These are phyloP conservation scores for Chenopodium suecicum DNA, from an alignment of 148 eudicot genomes.

Conservation along the genomic window DNA sequence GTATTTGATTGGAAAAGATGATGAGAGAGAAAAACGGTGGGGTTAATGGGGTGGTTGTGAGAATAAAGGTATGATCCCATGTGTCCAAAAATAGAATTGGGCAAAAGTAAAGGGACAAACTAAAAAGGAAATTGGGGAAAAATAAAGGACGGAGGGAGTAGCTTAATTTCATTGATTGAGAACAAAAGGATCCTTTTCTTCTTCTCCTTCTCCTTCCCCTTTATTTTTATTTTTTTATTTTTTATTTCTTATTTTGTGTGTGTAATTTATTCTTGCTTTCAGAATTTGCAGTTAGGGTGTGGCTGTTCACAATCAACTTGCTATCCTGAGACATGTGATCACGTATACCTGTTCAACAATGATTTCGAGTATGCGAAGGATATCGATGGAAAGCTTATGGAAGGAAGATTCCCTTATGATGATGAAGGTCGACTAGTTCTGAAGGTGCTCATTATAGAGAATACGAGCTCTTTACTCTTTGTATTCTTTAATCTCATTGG, in stretches of 20 bases:
- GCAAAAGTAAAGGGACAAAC: no score
- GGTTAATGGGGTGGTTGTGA: no score
- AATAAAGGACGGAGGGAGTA: no score
- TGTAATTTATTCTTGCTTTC: constrained; percentile 14
- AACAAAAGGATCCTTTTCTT: not conserved
- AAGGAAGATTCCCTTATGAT: constrained; percentile 85
- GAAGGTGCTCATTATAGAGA: constrained; percentile 46
- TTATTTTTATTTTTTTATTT: no score
- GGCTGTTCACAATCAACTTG: constrained; percentile 68
- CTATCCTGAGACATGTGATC: constrained; percentile 77
- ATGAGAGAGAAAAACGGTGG: no score
- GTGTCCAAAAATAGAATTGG: no score
- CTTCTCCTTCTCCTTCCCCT: no score
- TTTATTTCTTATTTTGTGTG: no score
- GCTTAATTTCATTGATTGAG: not conserved
- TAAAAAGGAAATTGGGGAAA: no score
- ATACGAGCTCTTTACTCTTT: not conserved
- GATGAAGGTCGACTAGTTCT: constrained; percentile 67
- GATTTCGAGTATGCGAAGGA: constrained; percentile 89
- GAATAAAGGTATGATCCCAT: no score
- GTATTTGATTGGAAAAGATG: no score
- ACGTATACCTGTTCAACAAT: constrained; percentile 89
- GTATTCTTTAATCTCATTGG: not conserved
- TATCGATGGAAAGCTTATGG: constrained; percentile 70
- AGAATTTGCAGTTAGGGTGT: constrained; percentile 79